These are phyloP conservation scores for Hypoxylon intermedium DNA, from an alignment of 495 filamentous ascomycete species.

Conservation along the genomic window DNA sequence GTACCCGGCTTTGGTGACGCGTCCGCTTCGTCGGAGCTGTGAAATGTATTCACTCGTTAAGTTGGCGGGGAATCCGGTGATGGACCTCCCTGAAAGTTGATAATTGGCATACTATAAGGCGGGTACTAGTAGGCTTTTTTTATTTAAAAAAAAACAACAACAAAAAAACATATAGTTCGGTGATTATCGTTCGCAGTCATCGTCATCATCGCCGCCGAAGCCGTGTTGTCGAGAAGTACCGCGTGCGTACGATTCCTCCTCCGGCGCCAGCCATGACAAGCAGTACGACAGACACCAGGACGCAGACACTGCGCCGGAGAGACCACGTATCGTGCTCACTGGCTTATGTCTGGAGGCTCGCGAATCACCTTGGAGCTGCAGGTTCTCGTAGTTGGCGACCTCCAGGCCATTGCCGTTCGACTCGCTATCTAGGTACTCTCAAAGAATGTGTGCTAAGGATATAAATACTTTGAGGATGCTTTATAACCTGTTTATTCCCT, in stretches of 20 bases:
- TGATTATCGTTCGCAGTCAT: too few species aligned
- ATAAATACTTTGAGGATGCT: neutral
- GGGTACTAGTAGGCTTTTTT: too few species aligned
- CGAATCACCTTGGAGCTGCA: neutral
- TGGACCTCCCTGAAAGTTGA: too few species aligned
- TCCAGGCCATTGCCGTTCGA: slow-evolving; percentile 5
- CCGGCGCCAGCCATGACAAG: slow-evolving; percentile 20
- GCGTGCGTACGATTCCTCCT: slow-evolving; percentile 4
- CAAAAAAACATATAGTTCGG: too few species aligned
- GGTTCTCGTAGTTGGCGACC: slow-evolving; percentile 1
- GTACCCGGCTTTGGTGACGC: too few species aligned
- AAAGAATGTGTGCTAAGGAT: slow-evolving; percentile 11
- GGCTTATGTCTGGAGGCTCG: neutral
- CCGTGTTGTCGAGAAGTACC: neutral
- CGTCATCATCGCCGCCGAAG: neutral
- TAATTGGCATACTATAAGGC: too few species aligned
- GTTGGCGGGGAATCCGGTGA: too few species aligned
- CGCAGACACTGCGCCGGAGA: slow-evolving; percentile 12
- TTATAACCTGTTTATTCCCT: slow-evolving; percentile 10
- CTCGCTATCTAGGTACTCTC: slow-evolving; percentile 3
- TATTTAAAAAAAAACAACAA: too few species aligned
- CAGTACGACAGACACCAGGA: neutral
- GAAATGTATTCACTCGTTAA: too few species aligned
- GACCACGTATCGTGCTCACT: slow-evolving; percentile 9
- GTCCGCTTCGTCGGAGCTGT: too few species aligned